Evolutionary conservation across 2,329 filamentous ascomycete species (phyloP), one percentile per base, ranked within the genome.

Genomic region (Pseudocercospora pini-densiflorae): DNA sequence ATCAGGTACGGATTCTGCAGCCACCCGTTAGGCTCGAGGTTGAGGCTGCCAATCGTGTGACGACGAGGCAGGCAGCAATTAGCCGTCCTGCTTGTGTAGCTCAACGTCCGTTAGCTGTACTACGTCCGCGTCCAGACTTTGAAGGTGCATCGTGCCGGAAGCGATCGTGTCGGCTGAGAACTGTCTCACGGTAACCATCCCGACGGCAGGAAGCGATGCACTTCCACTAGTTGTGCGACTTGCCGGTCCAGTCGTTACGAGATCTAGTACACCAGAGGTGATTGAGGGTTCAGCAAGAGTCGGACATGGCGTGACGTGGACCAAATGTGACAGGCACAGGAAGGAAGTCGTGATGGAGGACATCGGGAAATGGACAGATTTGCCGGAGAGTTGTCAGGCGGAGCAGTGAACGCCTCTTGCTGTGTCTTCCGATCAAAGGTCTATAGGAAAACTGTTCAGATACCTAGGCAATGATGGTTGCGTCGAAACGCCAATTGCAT

Each of bases 181-280:
- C 21, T 51, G 47, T 51, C 47, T 51, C 47, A 27, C 47, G 47
- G 47, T 16, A 24, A 51, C 47, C 47, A 51, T 51, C 47, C 47
- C 47, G 47, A 51, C 47, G 47, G 47, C 47, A 51, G 47, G 21
- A 51, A 51, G 47, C 47, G 47, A 51, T 27, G 47, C 47, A 24
- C 21, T 23, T 51, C 47, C 47, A 16, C 47, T 51, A 51, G 47
- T 9, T 5, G 47, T 27, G 24, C 47, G 9, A 51, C 47, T 27
- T 27, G 21, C 6, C 12, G 24, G 3, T 51, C 47, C 47, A 51
- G 19, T 24, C 47, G 47, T 51, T 27, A 24, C 21, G 10, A 51
- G 6, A 16, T 27, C 10, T 27, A 21, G 19, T 27, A 5, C 24
- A 51, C 47, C 47, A 51, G 9, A 3, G 47, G 5, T 23, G 5